Evolutionary conservation across 2,329 filamentous ascomycete genomes (phyloP).

Genomic region (Diaporthe destruens): DNA sequence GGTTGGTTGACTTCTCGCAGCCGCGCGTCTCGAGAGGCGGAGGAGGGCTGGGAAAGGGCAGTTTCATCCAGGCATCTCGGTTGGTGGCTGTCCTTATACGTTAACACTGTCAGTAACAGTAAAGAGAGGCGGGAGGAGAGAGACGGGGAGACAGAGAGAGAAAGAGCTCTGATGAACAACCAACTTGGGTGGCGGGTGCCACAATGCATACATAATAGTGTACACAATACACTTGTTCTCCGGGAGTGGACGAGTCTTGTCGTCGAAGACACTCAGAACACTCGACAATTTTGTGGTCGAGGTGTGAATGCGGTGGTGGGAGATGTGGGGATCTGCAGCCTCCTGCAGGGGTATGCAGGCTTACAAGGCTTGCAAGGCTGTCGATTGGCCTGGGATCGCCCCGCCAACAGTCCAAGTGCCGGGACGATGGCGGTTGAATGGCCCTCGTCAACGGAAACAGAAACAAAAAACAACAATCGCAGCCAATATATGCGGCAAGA

Average conservation of each 20-base stretch:
- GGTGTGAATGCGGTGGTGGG: neutral
- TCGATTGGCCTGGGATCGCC: constrained; percentile 34
- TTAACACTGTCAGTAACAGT: too few species aligned
- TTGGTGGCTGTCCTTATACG: neutral
- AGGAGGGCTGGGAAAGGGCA: neutral
- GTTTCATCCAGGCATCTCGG: neutral
- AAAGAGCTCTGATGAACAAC: neutral
- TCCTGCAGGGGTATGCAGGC: constrained; percentile 27
- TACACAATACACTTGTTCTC: neutral
- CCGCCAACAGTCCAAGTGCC: constrained; percentile 32
- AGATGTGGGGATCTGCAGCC: neutral
- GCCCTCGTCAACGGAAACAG: constrained; percentile 11
- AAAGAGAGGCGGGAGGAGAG: too few species aligned
- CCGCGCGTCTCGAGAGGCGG: constrained; percentile 9
- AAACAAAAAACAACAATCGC: constrained; percentile 31
- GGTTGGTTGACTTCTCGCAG: constrained; percentile 11
- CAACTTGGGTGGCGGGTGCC: neutral
- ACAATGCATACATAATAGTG: too few species aligned
- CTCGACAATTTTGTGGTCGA: neutral
- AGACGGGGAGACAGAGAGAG: too few species aligned
- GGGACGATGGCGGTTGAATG: constrained; percentile 19
- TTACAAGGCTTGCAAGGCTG: constrained; percentile 18
- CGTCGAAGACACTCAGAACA: too few species aligned
- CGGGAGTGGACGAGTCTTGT: neutral
- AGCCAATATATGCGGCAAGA: neutral